Base-by-base conservation (phyloP, 176 grass and related monocot species). In the Phoenix dactylifera region DNA sequence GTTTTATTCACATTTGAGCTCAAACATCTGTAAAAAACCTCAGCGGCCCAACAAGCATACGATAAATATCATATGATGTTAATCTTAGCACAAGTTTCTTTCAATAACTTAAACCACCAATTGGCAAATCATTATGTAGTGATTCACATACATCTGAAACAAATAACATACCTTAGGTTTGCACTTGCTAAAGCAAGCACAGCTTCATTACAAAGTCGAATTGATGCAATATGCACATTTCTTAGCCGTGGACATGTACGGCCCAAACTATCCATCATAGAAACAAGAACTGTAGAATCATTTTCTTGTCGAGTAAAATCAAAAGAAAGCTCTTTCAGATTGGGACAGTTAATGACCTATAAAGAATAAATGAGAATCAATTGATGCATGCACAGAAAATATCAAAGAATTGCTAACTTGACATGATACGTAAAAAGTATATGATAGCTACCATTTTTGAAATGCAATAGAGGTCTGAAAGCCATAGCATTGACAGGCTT, bases 341-440 rank as follows among this genome's bases (percentile, higher is more conserved):
- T 92, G 35, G 81, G 82, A 57, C 87, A 98, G 67, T 88, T 92
- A 24, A 98, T 75, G 63, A 80, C 81, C 93, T 92, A 52, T 44
- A 75, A 64, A n/a, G 59, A 81, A 85, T 59, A 60, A 60, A 18
- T 52, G 50, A 52, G 17, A 26, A 54, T 14, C 3, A 68, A 24
- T 16, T 2, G 19, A 19, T 39, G 22, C 24, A 20, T 44, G 52
- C 3, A n/a, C 7, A 29, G 15, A 28, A 9, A 53, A 49, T 18
- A 68, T 64, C 5, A 60, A 49, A 9, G 59, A 25, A 76, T 56
- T 6, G 72, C 28, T 15, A 35, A 28, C 24, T 54, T 3, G 4
- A 18, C 53, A 49, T 51, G 59, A 57, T 49, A 10, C 24, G 26
- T 1, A 52, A 59, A 15, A 52, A 3, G 24, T 4, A 15, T 44